Evolutionary conservation across 2,329 filamentous ascomycete genomes (phyloP).

Genomic region (Raffaelea ambrosiae): DNA sequence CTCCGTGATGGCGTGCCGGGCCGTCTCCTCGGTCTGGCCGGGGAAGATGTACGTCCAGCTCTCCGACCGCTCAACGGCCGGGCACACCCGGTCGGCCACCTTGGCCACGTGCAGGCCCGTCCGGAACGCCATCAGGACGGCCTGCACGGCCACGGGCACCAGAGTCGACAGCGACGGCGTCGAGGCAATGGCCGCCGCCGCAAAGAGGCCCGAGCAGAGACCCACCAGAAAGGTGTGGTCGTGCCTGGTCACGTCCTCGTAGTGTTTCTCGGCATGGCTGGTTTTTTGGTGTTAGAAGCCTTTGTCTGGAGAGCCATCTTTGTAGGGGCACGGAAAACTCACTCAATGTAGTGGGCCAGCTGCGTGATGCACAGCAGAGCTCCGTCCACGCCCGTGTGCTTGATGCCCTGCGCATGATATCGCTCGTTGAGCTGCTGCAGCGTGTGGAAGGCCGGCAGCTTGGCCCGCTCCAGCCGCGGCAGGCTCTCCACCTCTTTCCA

Average conservation of each 20-base stretch:
- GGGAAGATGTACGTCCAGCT: constrained; percentile 61
- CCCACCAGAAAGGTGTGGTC: constrained; percentile 49
- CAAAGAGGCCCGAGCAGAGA: constrained; percentile 61
- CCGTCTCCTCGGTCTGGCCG: constrained; percentile 42
- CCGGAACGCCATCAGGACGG: constrained; percentile 58
- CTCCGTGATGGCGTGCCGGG: constrained; percentile 37
- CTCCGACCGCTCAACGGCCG: constrained; percentile 35
- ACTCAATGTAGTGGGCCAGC: constrained; percentile 62
- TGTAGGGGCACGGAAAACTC: constrained; percentile 27
- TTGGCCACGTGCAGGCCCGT: constrained; percentile 48
- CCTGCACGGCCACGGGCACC: constrained; percentile 53
- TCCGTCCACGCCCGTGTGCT: constrained; percentile 55
- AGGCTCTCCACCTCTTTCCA: constrained; percentile 51
- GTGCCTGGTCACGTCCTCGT: constrained; percentile 41
- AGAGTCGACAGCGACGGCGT: constrained; percentile 54
- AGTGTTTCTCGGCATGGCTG: constrained; percentile 45
- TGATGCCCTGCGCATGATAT: constrained; percentile 49
- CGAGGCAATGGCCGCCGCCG: constrained; percentile 58
- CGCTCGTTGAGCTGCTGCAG: constrained; percentile 57
- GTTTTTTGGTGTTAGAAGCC: too few relatives aligned
- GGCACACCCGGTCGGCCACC: constrained; percentile 36
- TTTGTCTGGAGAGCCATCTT: too few relatives aligned
- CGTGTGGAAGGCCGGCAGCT: constrained; percentile 53
- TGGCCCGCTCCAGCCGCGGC: constrained; percentile 45
- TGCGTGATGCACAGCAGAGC: constrained; percentile 57